Base-by-base conservation (phyloP, 176 grass and related monocot genomes). In the Saccharum officinarum region DNA sequence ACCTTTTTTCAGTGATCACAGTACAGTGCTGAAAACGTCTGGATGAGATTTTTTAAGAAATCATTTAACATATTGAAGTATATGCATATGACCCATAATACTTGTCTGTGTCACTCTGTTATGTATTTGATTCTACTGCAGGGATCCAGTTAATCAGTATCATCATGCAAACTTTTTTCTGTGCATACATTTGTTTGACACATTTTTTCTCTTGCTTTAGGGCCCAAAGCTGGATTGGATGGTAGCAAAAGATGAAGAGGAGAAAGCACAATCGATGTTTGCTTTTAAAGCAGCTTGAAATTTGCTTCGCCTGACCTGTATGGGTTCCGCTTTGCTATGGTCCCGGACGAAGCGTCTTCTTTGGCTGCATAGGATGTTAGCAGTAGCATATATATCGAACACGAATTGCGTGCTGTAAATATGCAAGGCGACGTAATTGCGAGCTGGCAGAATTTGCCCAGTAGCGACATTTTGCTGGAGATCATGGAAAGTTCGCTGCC, bases 211-310 rank as follows among this genome's bases (percentile, higher is more conserved):
- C 33, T 5, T 79, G 61, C 25, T 86, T n/a, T 80, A 95, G 95
- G 93, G 95, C 0, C 91, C 89, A 16, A 93, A 87, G 85, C 87
- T 98, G 45, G 89, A 91, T 71, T 98, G 93, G 93, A 98, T 98
- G 93, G 87, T 92, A 70, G 40, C 73, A 47, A 78, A 86, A 83
- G 94, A 75, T 50, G 70, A 89, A 34, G 88, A 93, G 17, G 41
- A 83, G 18, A 34, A 83, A 8, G 76, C 6, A 5, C 52, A 76
- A 77, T 22, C n/a, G 14, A 84, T 64, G 10, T 71, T 87, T 76
- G 40, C 49, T 67, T 76, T 65, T 33, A 59, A 85, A 83, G 68
- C 50, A 40, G 82, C 73, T 87, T 85, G 82, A 90, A 66, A 59
- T 15, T 44, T 60, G 20, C 57, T 20, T 65, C 8, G 23, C 30